Evolutionary conservation across 352 stramenopile genomes (phyloP).

Genomic region (Paralagenidium karlingii): DNA sequence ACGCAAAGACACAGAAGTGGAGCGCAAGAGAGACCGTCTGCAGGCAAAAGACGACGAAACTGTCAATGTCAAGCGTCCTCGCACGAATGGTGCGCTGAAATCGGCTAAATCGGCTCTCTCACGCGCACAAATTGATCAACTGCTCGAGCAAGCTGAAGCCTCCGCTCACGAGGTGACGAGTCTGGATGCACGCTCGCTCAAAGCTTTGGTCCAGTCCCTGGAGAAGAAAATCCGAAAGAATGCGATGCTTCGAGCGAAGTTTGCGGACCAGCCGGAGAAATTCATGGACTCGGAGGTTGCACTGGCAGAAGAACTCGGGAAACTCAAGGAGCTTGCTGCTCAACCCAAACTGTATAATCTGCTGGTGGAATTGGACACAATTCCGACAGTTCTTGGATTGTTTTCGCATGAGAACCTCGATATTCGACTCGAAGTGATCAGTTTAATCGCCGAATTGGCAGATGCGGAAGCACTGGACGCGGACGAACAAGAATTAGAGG

Average conservation of each 20-base stretch:
- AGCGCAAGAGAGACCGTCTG: too few species aligned
- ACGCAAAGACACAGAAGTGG: too few species aligned
- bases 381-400: constrained; percentile 59
- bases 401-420: constrained; percentile 77
- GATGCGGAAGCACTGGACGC: constrained; percentile 18
- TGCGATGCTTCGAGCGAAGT: constrained; percentile 65
- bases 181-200: constrained; percentile 65
- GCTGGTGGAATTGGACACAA: constrained; percentile 45
- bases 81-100: too few species aligned
- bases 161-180: too few species aligned
- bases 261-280: constrained; percentile 53
- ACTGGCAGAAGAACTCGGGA: constrained; percentile 33
- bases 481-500: constrained; percentile 38
- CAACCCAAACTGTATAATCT: constrained; percentile 37
- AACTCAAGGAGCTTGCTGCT: constrained; percentile 44
- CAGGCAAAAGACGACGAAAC: too few species aligned
- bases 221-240: constrained; percentile 70
- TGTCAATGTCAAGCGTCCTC: too few species aligned
- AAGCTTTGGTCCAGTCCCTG: constrained; percentile 49
- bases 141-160: too few species aligned
- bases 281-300: constrained; percentile 80
- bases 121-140: too few species aligned
- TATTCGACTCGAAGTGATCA: constrained; percentile 35
- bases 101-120: too few species aligned
- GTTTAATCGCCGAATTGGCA: constrained; percentile 58